A percentile compares a stretch with the other conserved stretches of the same genome.
These are phyloP conservation scores for Ascochyta pisi DNA, from an alignment of 2,329 filamentous ascomycete genomes.

Conservation along the genomic window DNA sequence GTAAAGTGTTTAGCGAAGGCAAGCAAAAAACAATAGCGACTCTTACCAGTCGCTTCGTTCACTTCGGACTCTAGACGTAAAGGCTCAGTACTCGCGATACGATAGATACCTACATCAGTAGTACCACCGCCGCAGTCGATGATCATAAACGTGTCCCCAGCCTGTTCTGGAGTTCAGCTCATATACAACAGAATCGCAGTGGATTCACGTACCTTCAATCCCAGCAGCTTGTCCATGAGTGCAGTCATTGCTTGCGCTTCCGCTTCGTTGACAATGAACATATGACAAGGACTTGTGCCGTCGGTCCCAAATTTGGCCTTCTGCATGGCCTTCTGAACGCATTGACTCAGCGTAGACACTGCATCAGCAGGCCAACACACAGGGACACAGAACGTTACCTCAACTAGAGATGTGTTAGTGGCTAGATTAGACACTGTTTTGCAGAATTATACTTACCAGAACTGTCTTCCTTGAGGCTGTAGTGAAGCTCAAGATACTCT, in stretches of 20 bases:
- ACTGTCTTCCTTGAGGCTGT: neutral
- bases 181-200: neutral
- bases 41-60: too few species aligned
- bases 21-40: too few species aligned
- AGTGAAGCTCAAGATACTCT: neutral
- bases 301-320: constrained; percentile 5
- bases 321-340: constrained; percentile 10
- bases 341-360: constrained; percentile 3
- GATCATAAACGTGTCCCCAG: constrained; percentile 16
- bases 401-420: constrained; percentile 1
- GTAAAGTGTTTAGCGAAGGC: too few species aligned
- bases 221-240: too few species aligned
- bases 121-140: constrained; percentile 28
- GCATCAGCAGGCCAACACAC: constrained; percentile 20
- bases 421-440: neutral
- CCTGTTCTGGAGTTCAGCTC: neutral
- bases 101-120: constrained; percentile 18
- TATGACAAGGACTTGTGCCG: neutral
- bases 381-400: constrained; percentile 21
- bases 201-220: neutral
- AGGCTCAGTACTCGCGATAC: neutral
- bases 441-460: too few species aligned
- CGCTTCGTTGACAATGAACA: too few species aligned
- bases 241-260: too few species aligned
- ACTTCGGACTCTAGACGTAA: too few species aligned